Base-by-base conservation (phyloP, 805 yeast genomes). In the Candida vaughaniae region DNA sequence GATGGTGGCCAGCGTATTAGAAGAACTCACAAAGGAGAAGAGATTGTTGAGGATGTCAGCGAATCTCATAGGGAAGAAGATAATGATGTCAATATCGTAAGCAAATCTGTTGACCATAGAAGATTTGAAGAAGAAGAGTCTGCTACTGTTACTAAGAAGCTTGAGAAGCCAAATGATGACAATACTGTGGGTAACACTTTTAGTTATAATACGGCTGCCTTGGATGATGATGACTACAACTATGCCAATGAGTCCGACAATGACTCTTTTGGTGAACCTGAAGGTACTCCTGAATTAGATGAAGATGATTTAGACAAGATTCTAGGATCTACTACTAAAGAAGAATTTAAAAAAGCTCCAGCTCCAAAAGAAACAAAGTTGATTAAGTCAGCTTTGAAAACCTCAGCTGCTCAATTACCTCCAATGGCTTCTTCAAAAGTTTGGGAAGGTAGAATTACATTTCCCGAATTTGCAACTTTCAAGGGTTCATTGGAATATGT, bases 21-120 rank as follows among this genome's bases (percentile, higher is more conserved):
- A 47, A 72, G 88, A 50, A 86, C 96, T 3, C 95, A 88, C 56
- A 85, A 84, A 56, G 96, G 96, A 17, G 95, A 89, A 43, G 90
- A 85, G 52, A 57, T 85, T n/a, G 71, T 86, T 5, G 95, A 84
- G 38, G 49, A 51, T 33, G 46, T 51, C 6, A 37, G 43, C 27
- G 48, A 48, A 20, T 47, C 53, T 23, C 52, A 55, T 34, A 57
- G 57, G 31, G 47, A 51, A 20, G 58, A 56, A 12, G 58, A 52
- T 16, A 48, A 50, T 22, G 62, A 60, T 30, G 50, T 48, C 14
- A 47, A 46, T 33, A 52, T 66, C 17, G 51, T 60, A 6, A 52
- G 61, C 8, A 52, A 58, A 29, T 57, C 57, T 27, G 60, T 66
- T 12, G 72, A 66, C 46, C 71, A 66, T 42, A 46, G 71, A 29